A percentile compares a stretch with the other conserved stretches of the same genome.
Evolutionary conservation across 2,329 filamentous ascomycete species (phyloP).

Genomic region (Phyllosticta citrichinensis): DNA sequence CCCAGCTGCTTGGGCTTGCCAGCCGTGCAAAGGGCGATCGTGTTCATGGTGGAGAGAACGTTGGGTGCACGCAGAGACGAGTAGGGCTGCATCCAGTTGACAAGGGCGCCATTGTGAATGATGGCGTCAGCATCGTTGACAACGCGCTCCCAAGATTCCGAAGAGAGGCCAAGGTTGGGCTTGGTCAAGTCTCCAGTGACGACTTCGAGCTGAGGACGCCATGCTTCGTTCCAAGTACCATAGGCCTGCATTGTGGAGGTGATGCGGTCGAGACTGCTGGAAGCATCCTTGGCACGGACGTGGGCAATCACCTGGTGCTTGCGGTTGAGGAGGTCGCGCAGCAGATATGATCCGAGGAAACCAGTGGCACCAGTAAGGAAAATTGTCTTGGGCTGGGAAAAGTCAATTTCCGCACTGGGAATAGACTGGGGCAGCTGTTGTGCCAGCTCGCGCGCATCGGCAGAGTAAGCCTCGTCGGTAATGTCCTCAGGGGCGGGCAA

Average conservation of each 20-base stretch:
- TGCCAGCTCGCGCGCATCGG: conserved; percentile 43
- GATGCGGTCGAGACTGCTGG: conserved; percentile 55
- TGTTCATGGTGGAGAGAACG: conserved; percentile 70
- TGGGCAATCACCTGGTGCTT: conserved; percentile 60
- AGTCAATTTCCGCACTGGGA: conserved; percentile 18
- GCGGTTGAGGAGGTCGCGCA: conserved; percentile 62
- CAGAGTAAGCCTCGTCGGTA: conserved; percentile 37
- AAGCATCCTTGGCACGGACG: conserved; percentile 57
- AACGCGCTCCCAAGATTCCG: conserved; percentile 55
- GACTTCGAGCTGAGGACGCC: conserved; percentile 53
- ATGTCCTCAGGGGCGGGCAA: conserved; percentile 39
- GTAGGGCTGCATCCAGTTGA: conserved; percentile 49
- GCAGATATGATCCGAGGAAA: conserved; percentile 74
- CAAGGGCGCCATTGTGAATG: conserved; percentile 68
- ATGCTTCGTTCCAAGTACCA: conserved; percentile 64
- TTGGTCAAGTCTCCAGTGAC: conserved; percentile 67
- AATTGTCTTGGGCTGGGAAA: conserved; percentile 44
- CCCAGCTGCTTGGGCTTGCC: conserved; percentile 70
- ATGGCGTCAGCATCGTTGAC: conserved; percentile 56
- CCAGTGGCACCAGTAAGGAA: conserved; percentile 86
- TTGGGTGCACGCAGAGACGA: conserved; percentile 61
- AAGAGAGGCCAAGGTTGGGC: conserved; percentile 61
- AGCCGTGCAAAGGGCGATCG: conserved; percentile 62
- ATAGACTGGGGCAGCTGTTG: conserved; percentile 37
- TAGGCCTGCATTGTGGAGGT: conserved; percentile 62